Base-by-base conservation (phyloP, 257 asterid species). In the Solanum ossicruentum region DNA sequence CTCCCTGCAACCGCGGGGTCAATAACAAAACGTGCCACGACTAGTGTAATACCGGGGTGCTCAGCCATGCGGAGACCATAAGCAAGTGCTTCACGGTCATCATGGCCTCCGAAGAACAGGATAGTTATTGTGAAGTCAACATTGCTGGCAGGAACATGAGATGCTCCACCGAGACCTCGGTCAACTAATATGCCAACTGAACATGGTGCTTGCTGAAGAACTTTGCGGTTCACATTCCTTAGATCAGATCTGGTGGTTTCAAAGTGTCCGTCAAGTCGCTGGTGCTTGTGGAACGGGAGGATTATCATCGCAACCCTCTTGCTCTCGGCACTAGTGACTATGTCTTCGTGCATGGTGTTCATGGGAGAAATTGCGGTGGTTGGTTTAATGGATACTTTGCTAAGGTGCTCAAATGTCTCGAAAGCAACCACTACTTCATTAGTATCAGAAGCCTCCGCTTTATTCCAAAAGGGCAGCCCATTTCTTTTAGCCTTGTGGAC, bases 401-500 rank as follows among this genome's bases (percentile, higher is more conserved):
- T 92, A 7, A 93, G 96, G 36, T 92, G 97, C 60, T 91, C 89
- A 86, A 89, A 90, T 1, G 97, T 89, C 84, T 93, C 96, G 20
- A 93, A 93, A 17, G 96, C 96, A 26, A 93, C 96, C 0, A 90
- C 92, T 0, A 91, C 85, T 85, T 92, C 90, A 82, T 90, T 90
- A 3, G 92, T 10, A 43, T 86, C 89, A 1, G 89, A 47, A 39
- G 57, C 75, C 8, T 39, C 73, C 18, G 11, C 83, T 21, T 91
- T 93, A 83, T 90, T 91, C 97, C 97, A 93, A 17, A 93, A 90
- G 0, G 96, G 96, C 28, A 93, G 10, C 10, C 97, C 97, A 3
- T 93, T 93, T 66, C 81, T 91, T 73, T 94, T 88, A 2, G 87
- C 97, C 87, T 92, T 93, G 85, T 93, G 92, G 67, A 91, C 96